phyloP scores from a whole-genome alignment of 2,329 filamentous ascomycete species.

The Thelonectria olida region DNA sequence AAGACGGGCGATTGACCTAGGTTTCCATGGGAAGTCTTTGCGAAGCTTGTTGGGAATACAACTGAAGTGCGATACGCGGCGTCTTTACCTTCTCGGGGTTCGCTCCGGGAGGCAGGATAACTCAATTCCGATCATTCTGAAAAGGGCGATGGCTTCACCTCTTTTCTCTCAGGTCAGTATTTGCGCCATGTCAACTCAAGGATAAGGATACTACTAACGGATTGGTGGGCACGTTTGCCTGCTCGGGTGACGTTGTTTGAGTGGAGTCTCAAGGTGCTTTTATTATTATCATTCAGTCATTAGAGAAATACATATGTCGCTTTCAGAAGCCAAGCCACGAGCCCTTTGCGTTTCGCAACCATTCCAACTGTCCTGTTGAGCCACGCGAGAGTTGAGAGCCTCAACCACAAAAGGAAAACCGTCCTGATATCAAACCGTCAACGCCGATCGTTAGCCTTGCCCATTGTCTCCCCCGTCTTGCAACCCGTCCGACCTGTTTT shows the following conservation, averaged over 20 bases:
- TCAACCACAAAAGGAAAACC: background rate
- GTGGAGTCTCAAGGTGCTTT: conserved; percentile 10
- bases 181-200: background rate
- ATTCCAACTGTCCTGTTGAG: conserved; percentile 5
- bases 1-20: conserved; percentile 24
- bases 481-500: background rate
- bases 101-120: conserved; percentile 55
- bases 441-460: conserved; percentile 6
- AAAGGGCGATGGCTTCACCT: conserved; percentile 72
- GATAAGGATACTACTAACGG: conserved; percentile 42
- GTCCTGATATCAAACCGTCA: conserved; percentile 3
- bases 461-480: background rate
- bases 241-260: background rate
- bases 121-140: conserved; percentile 95
- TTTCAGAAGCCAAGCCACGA: background rate
- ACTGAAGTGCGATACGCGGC: conserved; percentile 97
- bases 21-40: conserved; percentile 89
- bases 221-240: background rate
- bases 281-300: conserved; percentile 21
- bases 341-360: background rate
- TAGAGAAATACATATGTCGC: background rate
- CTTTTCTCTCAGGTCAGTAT: conserved; percentile 44
- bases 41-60: conserved; percentile 78
- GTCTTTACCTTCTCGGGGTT: conserved; percentile 49
- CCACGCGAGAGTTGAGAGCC: conserved; percentile 5